Percentiles rank a stretch among this genome's conserved stretches.
Conservation (phyloP, 225 moss, liverwort and hornwort genomes). For the Thuidium tamariscinum region DNA sequence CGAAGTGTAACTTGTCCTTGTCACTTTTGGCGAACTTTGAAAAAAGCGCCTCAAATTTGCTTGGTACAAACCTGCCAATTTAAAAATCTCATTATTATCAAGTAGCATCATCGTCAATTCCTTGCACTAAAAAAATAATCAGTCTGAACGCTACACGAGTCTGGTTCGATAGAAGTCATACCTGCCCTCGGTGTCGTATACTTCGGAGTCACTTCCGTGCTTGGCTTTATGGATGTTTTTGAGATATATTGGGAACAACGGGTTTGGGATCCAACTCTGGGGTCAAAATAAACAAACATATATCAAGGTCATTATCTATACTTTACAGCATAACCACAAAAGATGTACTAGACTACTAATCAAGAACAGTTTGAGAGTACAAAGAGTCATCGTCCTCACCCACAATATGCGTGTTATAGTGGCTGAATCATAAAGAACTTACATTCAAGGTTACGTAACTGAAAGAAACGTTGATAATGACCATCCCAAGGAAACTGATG, state of each 20-base stretch:
- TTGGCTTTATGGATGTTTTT: conserved; percentile 69
- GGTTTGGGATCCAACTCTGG: conserved; percentile 67
- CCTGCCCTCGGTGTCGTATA: conserved; percentile 84
- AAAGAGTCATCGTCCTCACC: not conserved
- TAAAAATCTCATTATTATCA: not conserved
- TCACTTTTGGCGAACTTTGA: conserved; percentile 43
- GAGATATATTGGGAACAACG: conserved; percentile 41
- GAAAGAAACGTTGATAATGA: conserved; percentile 39
- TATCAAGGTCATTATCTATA: not conserved
- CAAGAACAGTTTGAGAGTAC: not conserved
- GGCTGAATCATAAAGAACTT: not conserved
- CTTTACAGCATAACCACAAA: not conserved
- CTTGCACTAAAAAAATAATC: not conserved
- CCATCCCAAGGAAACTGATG: conserved; percentile 12
- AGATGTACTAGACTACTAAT: not conserved
- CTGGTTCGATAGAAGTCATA: not conserved
- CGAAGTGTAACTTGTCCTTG: conserved; percentile 15
- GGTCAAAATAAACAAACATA: not conserved
- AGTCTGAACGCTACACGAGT: not conserved
- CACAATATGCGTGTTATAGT: not conserved
- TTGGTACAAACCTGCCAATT: conserved; percentile 44
- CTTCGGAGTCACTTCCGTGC: conserved; percentile 70
- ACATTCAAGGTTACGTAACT: conserved; percentile 58
- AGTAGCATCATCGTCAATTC: not conserved
- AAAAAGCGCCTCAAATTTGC: conserved; percentile 71